Base-by-base conservation (phyloP, 108 stramenopile species). In the Cyclotella cryptica region DNA sequence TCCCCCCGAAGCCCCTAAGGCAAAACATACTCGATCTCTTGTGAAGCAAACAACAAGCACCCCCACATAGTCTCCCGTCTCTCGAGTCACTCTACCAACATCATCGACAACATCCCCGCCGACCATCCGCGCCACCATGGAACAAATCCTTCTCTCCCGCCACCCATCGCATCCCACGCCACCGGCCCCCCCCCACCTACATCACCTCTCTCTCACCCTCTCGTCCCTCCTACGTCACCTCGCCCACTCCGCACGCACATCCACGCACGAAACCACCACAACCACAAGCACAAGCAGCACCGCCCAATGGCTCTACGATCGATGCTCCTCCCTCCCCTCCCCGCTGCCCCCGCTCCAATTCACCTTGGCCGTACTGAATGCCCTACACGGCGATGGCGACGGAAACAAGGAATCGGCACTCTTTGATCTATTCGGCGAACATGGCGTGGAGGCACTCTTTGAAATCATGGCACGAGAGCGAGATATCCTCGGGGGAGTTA, bases 401-500 rank as follows among this genome's bases (percentile, higher is more conserved):
- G n/a, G n/a, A n/a, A n/a, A 72, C 57, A 49, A 53, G 15, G 78
- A 79, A 17, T 30, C 26, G 49, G 68, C 70, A 19, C 57, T 79
- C 29, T 79, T 79, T 55, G 78, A 79, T 69, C 30, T 79, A 11
- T 72, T 79, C 30, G 78, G 78, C 15, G 78, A 79, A 28, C 49
- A 62, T 0, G 71, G 66, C 11, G 12, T 79, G 15, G 71, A 79
- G 19, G 57, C 47, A 0, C 29, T 79, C 9, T 72, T 79, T 59
- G 65, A 72, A 45, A 64, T 79, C 21, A 79, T 72, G 71, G 46
- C 19, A 8, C 19, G 55, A 27, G 30, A 65, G 66, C 0, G 29
- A 66, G 35, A 79, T 77, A 41, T 44, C 29, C 1, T 27, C 43
- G 0, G 3, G 18, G 9, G 5, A 0, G 22, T 66, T 26, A 26